Evolutionary conservation across 352 stramenopile genomes (phyloP), one percentile per base, ranked within the genome.

Genomic region (Phytophthora sp.): DNA sequence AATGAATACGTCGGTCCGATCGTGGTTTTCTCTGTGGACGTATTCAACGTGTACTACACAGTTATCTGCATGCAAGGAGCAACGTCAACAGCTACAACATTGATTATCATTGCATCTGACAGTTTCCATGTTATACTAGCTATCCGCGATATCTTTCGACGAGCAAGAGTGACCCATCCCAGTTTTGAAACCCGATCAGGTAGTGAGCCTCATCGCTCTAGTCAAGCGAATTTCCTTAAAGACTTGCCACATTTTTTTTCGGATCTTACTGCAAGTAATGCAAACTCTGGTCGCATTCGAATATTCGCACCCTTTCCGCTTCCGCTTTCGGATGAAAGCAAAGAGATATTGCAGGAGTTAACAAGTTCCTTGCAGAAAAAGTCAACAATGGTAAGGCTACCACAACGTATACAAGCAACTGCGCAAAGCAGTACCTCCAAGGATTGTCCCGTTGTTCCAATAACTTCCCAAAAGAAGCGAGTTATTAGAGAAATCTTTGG

Each of bases 21-120:
- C 9, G 57, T 67, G 13, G 62, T 74, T 1, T 70, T 79, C 27
- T 69, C 66, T 0, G 62, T 79, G 5, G 69, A 75, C 4, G 42
- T 69, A 2, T 76, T 76, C 30, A 73, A 70, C 51, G 70, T 63
- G 2, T 48, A 71, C 21, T 75, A 68, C 31, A 45, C 63, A 8
- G 50, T 58, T 1, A 71, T 54, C 1, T 73, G 59, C 35, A 68
- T 79, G 70, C 66, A 74, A 20, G 52, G 41, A 17, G 35, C 65
- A 0, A 56, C 42, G 3, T 62, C 60, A 18, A 30, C 34, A 5
- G 7, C 42, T 7, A 51, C 50, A 5, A 71, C 50, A 2, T 13
- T 62, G 5, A 4, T 67, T 3, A 54, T 71, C 15, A 56, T 60
- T 17, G 34, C 31, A 1, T 54, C 49, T 0, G 54, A 69, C 24